Percentiles rank a stretch among this genome's conserved stretches.
These are phyloP conservation scores for Mallotus repandus DNA, from an alignment of 441 rosid species.

Conservation along the genomic window DNA sequence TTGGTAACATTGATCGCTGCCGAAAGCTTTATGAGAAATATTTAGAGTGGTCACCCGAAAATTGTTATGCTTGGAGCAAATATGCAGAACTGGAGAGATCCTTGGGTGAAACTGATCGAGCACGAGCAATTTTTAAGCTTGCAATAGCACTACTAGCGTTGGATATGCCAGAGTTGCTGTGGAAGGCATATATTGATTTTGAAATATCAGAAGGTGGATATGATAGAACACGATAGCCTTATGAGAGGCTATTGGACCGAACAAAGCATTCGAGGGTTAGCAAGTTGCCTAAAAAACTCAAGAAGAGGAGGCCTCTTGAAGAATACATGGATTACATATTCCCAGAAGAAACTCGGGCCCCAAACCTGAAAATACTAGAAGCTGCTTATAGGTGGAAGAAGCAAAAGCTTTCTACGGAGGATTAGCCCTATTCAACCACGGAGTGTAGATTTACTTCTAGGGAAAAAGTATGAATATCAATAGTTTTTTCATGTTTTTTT, in stretches of 20 bases:
- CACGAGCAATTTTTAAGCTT: slow-evolving; percentile 81
- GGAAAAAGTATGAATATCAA: no score
- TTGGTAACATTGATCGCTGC: slow-evolving; percentile 81
- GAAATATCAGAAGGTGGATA: slow-evolving; percentile 83
- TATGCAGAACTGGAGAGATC: slow-evolving; percentile 85
- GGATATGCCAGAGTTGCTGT: slow-evolving; percentile 92
- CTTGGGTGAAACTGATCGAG: slow-evolving; percentile 77
- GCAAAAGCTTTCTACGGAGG: no score
- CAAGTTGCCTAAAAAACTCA: slow-evolving; percentile 90
- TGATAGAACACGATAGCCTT: no score
- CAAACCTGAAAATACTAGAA: no score
- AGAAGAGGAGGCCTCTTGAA: slow-evolving; percentile 72
- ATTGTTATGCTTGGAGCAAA: slow-evolving; percentile 97
- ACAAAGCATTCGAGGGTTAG: slow-evolving; percentile 92
- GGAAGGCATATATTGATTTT: slow-evolving; percentile 97
- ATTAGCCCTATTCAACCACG: no score
- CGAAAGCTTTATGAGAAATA: slow-evolving; percentile 84
- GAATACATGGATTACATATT: slow-evolving; percentile 67
- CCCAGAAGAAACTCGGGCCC: no score
- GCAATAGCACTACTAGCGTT: slow-evolving; percentile 82
- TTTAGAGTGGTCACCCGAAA: slow-evolving; percentile 92
- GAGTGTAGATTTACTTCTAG: no score
- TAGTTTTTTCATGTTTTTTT: no score
- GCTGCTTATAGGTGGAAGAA: no score
- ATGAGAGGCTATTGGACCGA: slow-evolving; percentile 69